A percentile compares a stretch with the other conserved stretches of the same genome.
These are phyloP conservation scores for Hyaloperonospora brassicae DNA, from an alignment of 352 stramenopile species.

Conservation along the genomic window DNA sequence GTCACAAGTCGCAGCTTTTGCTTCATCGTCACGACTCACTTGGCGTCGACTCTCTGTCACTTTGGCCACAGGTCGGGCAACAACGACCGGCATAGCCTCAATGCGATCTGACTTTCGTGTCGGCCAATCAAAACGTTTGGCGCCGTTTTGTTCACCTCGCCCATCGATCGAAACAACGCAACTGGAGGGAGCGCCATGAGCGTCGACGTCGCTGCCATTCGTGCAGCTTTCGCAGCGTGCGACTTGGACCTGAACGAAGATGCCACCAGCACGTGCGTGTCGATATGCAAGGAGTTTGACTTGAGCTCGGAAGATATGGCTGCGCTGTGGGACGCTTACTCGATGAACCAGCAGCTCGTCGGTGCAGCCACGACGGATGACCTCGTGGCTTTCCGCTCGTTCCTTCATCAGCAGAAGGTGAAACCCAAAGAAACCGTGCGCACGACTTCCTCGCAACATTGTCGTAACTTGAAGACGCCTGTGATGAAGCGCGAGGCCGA, in stretches of 20 bases:
- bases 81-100: not conserved
- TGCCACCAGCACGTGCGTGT: conserved; percentile 53
- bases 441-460: conserved; percentile 32
- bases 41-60: not conserved
- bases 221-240: conserved; percentile 59
- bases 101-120: conserved; percentile 6
- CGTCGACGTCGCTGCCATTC: conserved; percentile 48
- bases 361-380: conserved; percentile 48
- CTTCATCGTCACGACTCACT: conserved; percentile 5
- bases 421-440: conserved; percentile 26
- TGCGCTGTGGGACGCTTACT: conserved; percentile 79
- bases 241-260: conserved; percentile 71
- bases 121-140: conserved; percentile 34
- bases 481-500: conserved; percentile 65
- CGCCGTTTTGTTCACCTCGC: conserved; percentile 21
- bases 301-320: conserved; percentile 71
- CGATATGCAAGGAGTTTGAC: conserved; percentile 68
- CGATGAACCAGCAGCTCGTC: conserved; percentile 75
- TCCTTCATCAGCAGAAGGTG: conserved; percentile 46
- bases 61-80: not conserved
- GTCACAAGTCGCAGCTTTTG: conserved; percentile 48
- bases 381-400: conserved; percentile 62
- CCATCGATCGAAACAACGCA: too few species aligned
- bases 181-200: conserved; percentile 36
- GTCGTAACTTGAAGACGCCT: conserved; percentile 45